A percentile compares a stretch with the other conserved stretches of the same genome.
These are phyloP conservation scores for Hymenoscyphus fraxineus DNA, from an alignment of 2,329 filamentous ascomycete genomes.

Conservation along the genomic window DNA sequence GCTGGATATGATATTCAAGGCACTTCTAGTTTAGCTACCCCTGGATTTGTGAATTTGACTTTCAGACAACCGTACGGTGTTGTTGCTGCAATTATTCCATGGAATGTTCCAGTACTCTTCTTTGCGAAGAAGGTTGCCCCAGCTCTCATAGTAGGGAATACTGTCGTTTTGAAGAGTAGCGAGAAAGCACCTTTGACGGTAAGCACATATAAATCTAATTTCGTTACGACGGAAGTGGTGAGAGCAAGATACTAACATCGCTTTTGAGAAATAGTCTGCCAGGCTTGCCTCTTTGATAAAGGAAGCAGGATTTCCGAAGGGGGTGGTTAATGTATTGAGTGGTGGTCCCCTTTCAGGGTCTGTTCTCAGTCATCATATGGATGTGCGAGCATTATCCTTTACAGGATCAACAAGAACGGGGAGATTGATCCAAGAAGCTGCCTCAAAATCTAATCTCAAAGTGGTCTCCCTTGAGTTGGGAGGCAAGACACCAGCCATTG, in stretches of 20 bases:
- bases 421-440: constrained; percentile 66
- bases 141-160: constrained; percentile 56
- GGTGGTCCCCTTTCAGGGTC: constrained; percentile 33
- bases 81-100: constrained; percentile 69
- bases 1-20: constrained; percentile 37
- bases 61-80: constrained; percentile 72
- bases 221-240: background rate
- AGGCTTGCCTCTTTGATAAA: constrained; percentile 36
- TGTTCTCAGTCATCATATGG: constrained; percentile 32
- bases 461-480: constrained; percentile 61
- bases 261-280: constrained; percentile 47
- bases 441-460: constrained; percentile 53
- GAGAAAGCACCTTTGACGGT: constrained; percentile 60
- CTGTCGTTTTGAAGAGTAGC: constrained; percentile 58
- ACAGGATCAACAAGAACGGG: constrained; percentile 69
- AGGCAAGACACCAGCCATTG: constrained; percentile 58
- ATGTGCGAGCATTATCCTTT: constrained; percentile 49
- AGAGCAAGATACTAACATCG: constrained; percentile 53
- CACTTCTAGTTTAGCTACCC: constrained; percentile 33
- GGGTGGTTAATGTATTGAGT: constrained; percentile 40
- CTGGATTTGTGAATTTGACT: constrained; percentile 69
- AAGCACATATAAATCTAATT: background rate
- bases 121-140: constrained; percentile 72
- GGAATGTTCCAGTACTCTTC: constrained; percentile 76
- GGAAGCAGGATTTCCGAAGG: constrained; percentile 42